Evolutionary conservation across 371 early-diverging fungal genomes (phyloP), one percentile per base, ranked within the genome.

Genomic region (Mucor saturninus): DNA sequence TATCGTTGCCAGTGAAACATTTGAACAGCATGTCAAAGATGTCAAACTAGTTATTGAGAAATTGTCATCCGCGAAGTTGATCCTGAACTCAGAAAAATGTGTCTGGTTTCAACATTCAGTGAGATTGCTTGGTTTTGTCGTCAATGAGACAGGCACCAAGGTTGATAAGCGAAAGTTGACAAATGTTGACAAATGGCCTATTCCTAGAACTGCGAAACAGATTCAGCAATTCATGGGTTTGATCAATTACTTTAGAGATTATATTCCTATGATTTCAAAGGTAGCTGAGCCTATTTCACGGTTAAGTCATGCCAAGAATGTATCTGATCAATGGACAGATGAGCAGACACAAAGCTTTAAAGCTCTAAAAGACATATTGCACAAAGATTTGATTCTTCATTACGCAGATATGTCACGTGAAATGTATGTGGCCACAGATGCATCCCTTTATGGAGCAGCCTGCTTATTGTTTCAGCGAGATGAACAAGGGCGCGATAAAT

Each of bases 211-310:
- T 26, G 37, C 26, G 5, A 72, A 62, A 21, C 56, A 72, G 32
- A 46, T 68, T 3, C 62, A 66, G 49, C 45, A 46, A 4, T 66
- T 73, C 15, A 14, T 68, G 50, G 71, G 69, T 6, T 39, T 61
- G 13, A 57, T 71, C 40, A 73, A 71, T 35, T 73, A 55, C 50
- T 73, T 72, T 37, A 28, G 71, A 32, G 64, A 67, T 5, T 64
- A 56, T 40, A 59, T 69, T 11, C 62, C 67, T 0, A 15, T 54
- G 2, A 65, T 67, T 6, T 43, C 56, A 8, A 53, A 50, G 0
- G 15, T 73, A 4, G 50, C 72, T 14, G 64, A 56, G 13, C 72
- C 75, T 2, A 32, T 75, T 7, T 61, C 61, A 14, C 42, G 30
- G 11, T 54, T 74, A 11, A 59, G 64, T 4, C 65, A 64, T 49